A percentile compares a stretch with the other conserved stretches of the same genome.
Evolutionary conservation across 1,139 yeast genomes (phyloP).

Genomic region (Candida neerlandica): DNA sequence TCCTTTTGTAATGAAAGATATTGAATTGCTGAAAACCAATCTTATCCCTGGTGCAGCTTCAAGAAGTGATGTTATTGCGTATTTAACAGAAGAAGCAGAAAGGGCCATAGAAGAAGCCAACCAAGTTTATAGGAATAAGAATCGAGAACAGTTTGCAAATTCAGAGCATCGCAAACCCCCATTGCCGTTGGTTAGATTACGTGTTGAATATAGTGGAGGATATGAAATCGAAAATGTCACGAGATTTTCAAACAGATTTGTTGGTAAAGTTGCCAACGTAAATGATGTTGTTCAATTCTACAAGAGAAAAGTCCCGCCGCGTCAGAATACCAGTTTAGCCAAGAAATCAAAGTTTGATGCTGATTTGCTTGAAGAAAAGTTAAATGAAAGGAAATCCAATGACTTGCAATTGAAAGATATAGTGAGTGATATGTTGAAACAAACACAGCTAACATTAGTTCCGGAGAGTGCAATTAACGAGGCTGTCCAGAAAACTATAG

Average conservation of each 20-base stretch:
- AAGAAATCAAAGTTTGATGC: constrained; percentile 27
- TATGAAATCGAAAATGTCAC: constrained; percentile 91
- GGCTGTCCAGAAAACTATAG: constrained; percentile 72
- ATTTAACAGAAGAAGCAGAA: constrained; percentile 66
- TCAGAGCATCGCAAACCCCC: constrained; percentile 42
- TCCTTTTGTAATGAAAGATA: constrained; percentile 76
- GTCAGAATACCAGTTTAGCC: constrained; percentile 10
- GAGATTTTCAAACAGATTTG: constrained; percentile 86
- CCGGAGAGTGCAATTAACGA: constrained; percentile 77
- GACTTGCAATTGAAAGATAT: constrained; percentile 21
- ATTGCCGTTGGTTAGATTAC: constrained; percentile 75
- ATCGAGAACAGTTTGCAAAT: constrained; percentile 14
- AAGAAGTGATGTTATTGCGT: constrained; percentile 62
- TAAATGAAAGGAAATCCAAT: constrained; percentile 21
- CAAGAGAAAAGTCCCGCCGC: constrained; percentile 38
- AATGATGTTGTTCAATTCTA: constrained; percentile 80
- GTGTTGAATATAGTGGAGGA: constrained; percentile 90
- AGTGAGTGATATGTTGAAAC: constrained; percentile 60
- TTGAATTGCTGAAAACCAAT: constrained; percentile 55
- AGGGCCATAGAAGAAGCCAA: constrained; percentile 63
- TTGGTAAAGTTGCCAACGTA: constrained; percentile 86
- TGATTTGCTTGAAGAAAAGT: constrained; percentile 24
- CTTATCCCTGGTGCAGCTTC: constrained; percentile 67
- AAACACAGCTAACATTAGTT: constrained; percentile 67
- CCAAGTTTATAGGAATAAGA: constrained; percentile 47